Conservation (phyloP, 352 stramenopile genomes). For the Globisporangium alternatum region DNA sequence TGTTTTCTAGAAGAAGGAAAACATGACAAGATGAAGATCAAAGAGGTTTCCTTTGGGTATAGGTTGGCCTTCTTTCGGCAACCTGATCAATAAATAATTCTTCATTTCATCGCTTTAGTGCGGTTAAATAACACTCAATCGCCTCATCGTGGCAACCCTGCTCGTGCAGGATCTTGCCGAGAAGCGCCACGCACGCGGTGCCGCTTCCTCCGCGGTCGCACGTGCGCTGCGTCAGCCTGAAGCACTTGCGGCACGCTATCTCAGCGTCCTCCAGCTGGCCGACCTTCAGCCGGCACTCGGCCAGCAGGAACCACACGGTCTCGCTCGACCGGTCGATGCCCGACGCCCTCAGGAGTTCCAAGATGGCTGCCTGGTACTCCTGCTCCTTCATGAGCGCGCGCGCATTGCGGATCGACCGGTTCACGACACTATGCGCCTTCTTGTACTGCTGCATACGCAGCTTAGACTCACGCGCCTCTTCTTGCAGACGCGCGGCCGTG, state of each 20-base stretch:
- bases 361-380: slow-evolving; percentile 59
- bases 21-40: no score
- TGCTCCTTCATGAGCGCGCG: slow-evolving; percentile 41
- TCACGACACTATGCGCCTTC: slow-evolving; percentile 41
- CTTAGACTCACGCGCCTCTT: slow-evolving; percentile 34
- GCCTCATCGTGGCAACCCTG: slow-evolving; percentile 48
- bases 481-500: slow-evolving; percentile 24
- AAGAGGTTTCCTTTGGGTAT: no score
- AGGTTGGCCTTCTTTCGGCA: neutral
- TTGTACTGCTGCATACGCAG: slow-evolving; percentile 41
- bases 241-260: slow-evolving; percentile 50
- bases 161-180: slow-evolving; percentile 51
- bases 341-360: slow-evolving; percentile 47
- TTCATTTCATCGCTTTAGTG: slow-evolving; percentile 34
- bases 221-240: slow-evolving; percentile 32
- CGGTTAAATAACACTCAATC: slow-evolving; percentile 64
- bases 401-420: slow-evolving; percentile 37
- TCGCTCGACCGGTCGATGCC: slow-evolving; percentile 50
- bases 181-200: slow-evolving; percentile 37
- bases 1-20: no score
- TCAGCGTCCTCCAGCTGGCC: slow-evolving; percentile 45
- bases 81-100: slow-evolving; percentile 17
- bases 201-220: slow-evolving; percentile 4
- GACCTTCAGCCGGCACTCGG: slow-evolving; percentile 49
- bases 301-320: slow-evolving; percentile 51